Conservation (phyloP, 768 basidiomycete species). For the Tricholoma saponaceum region DNA sequence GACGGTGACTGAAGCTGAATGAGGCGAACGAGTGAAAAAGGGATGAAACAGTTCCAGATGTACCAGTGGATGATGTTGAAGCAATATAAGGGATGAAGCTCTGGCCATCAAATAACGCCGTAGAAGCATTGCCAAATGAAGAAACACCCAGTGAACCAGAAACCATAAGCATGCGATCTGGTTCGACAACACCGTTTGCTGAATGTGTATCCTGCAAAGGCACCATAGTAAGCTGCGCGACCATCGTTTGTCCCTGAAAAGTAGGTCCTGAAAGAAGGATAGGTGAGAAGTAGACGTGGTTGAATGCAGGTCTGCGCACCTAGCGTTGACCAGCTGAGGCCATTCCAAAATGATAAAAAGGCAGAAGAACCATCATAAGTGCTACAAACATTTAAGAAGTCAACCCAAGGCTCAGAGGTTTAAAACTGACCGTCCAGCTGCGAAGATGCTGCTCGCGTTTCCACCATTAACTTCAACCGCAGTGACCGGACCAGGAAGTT, state of each 20-base stretch:
- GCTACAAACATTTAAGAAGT: slow-evolving; percentile 24
- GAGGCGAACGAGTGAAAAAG: slow-evolving; percentile 79
- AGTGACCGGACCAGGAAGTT: slow-evolving; percentile 86
- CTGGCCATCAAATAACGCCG: slow-evolving; percentile 85
- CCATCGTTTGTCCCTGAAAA: slow-evolving; percentile 52
- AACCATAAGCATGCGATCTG: slow-evolving; percentile 86
- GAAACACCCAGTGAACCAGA: slow-evolving; percentile 73
- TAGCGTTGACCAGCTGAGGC: slow-evolving; percentile 64
- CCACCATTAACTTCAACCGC: slow-evolving; percentile 82
- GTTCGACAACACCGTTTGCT: slow-evolving; percentile 66
- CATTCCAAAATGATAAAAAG: slow-evolving; percentile 86
- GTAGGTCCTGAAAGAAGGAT: slow-evolving; percentile 42
- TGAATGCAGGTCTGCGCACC: slow-evolving; percentile 34
- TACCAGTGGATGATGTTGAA: slow-evolving; percentile 60
- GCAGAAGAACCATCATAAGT: slow-evolving; percentile 56
- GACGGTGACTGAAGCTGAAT: slow-evolving; percentile 69
- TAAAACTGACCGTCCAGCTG: slow-evolving; percentile 73
- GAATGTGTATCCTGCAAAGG: slow-evolving; percentile 77
- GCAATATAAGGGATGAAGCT: slow-evolving; percentile 79
- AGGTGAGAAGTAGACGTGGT: neutral
- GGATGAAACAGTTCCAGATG: slow-evolving; percentile 65
- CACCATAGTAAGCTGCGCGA: slow-evolving; percentile 87
- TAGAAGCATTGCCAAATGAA: slow-evolving; percentile 74
- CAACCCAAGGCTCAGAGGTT: neutral
- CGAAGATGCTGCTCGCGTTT: slow-evolving; percentile 83